Evolutionary conservation across 139 green algal genomes (phyloP), one percentile per base, ranked within the genome.

Genomic region (Chlorella sp.): DNA sequence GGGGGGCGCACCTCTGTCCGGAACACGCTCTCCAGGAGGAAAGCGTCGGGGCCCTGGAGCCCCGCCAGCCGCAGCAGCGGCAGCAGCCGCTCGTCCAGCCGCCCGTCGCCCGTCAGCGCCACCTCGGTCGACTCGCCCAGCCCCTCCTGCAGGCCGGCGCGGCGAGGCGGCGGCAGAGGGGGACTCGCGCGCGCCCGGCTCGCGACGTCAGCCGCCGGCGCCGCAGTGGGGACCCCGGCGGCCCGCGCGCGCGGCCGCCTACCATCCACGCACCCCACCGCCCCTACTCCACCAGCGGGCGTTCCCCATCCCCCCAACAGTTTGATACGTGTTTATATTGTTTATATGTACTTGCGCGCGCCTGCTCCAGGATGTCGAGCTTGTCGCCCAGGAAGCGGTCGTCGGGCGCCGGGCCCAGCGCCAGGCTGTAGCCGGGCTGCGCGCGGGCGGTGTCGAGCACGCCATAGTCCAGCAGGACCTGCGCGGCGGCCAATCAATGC

Each of bases 11-110:
- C 85, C 73, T 96, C 90, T 55, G 88, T 87, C 2, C 93, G 80
- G 77, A 98, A 97, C 19, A 98, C 81, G 31, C 86, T 66, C 86
- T 98, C 94, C n/a, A 98, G 82, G 42, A 97, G 79, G 73, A 98
- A 98, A 3, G 86, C 82, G 81, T 98, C 94, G 0, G 60, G 17
- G 35, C 88, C n/a, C 89, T 95, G 85, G 51, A 60, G 38, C 33
- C 33, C 31, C 46, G 3, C 82, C 21, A 98, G 90, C 23, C 95
- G 83, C 59, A 98, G 80, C 77, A 93, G 95, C 8, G 86, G 85
- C 63, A 97, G 67, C 86, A 98, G 84, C 23, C 93, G 77, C 7
- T 73, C 46, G 0, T 80, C 58, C 2, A 87, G 87, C 25, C 77
- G 40, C 42, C 55, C 42, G 31, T 85, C 74, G 0, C 82, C 69